Evolutionary conservation across 257 asterid genomes (phyloP).

Genomic region (Nicotiana benthamiana): DNA sequence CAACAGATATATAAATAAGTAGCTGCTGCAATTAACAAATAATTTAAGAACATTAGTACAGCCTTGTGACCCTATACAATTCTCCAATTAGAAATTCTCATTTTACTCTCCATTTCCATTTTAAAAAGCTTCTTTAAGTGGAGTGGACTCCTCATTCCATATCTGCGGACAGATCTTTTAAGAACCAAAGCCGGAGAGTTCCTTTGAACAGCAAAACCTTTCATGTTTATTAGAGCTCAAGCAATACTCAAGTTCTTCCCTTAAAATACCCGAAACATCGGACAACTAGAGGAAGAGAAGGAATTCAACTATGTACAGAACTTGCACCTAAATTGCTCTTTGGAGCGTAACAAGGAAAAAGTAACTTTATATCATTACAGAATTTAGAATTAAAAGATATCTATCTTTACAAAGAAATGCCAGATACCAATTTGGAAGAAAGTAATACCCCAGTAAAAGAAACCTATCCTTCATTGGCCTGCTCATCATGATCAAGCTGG

Average conservation of each 20-base stretch:
- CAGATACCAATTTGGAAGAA: not conserved
- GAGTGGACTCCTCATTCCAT: too few species aligned
- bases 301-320: not conserved
- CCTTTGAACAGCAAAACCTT: not conserved
- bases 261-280: not conserved
- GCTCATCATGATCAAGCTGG: conserved; percentile 29
- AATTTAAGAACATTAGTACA: too few species aligned
- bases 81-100: too few species aligned
- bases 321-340: not conserved
- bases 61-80: too few species aligned
- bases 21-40: too few species aligned
- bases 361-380: not conserved
- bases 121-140: too few species aligned
- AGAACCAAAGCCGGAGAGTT: not conserved
- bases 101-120: too few species aligned
- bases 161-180: not conserved
- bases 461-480: conserved; percentile 30
- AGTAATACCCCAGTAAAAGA: not conserved
- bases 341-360: not conserved
- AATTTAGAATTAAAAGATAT: not conserved
- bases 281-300: not conserved
- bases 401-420: not conserved
- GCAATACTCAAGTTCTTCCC: not conserved
- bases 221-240: not conserved
- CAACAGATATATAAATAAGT: too few species aligned